Base-by-base conservation (phyloP, 1,139 yeast genomes). In the Candida albicans region DNA sequence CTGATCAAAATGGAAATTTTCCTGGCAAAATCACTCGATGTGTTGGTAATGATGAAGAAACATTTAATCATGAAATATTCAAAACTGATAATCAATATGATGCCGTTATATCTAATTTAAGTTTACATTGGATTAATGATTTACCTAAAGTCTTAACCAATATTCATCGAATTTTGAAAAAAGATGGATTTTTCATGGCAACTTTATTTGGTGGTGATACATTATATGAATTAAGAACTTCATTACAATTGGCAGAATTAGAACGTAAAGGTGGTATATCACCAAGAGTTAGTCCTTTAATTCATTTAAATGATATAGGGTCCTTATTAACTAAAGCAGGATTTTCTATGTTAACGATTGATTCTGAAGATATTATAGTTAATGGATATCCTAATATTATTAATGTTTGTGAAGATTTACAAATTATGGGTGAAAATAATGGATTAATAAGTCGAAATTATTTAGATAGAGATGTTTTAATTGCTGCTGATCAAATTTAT, bases 161-260 rank as follows among this genome's bases (percentile, higher is more conserved):
- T 47, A 75, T 87, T 49, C 81, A 82, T 56, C 59, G 67, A n/a
- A 73, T 86, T 15, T 67, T 88, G 37, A 81, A 81, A 47, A 95
- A 95, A 0, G 96, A 88, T 59, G 95, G 96, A 1, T 70, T 89
- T 59, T 86, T 88, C 53, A 75, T 88, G 76, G 95, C 87, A 1
- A 79, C 90, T n/a, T 76, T 88, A 72, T 78, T 87, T 54, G 95
- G 95, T 7, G 95, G 93, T 5, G 96, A 88, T 59, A 84, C 95
- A 1, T 67, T 88, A 25, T 88, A 81, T 56, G 96, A 88, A 61
- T 70, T 88, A 43, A 73, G 96, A 41, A 86, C 96, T 0, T 73
- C 91, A 1, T 67, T 88, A 39, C 96, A 88, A 59, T 67, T 88
- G 43, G 95, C 96, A 0, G 96, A 88, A 56, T 67, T 83, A 62